A percentile compares a stretch with the other conserved stretches of the same genome.
Evolutionary conservation across 2,329 filamentous ascomycete species (phyloP).

Genomic region (Mycosphaerella sp.): DNA sequence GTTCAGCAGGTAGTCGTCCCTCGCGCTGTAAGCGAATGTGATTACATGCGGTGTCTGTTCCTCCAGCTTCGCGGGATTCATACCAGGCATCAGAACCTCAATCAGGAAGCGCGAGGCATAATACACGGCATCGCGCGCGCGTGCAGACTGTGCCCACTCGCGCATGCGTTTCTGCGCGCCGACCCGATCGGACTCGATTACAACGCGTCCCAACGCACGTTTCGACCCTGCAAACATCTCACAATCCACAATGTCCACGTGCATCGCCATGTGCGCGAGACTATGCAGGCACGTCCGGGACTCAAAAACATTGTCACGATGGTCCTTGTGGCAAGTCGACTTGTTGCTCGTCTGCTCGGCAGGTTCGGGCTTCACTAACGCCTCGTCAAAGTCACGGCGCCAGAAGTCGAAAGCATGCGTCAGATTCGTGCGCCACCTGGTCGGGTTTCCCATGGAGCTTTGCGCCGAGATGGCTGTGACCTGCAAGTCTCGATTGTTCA

Average conservation of each 20-base stretch:
- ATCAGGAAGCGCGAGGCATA: slow-evolving; percentile 85
- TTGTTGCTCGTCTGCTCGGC: slow-evolving; percentile 32
- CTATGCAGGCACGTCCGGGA: slow-evolving; percentile 85
- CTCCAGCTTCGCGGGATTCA: background rate
- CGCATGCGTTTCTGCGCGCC: slow-evolving; percentile 78
- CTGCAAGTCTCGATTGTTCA: slow-evolving; percentile 93
- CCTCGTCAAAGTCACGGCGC: slow-evolving; percentile 86
- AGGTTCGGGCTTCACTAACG: slow-evolving; percentile 46
- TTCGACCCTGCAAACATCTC: slow-evolving; percentile 91
- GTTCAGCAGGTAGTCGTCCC: slow-evolving; percentile 84
- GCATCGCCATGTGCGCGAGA: slow-evolving; percentile 94
- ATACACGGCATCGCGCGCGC: slow-evolving; percentile 83
- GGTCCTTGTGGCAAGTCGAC: slow-evolving; percentile 28
- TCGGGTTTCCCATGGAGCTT: slow-evolving; percentile 73
- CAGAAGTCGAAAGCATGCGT: slow-evolving; percentile 88
- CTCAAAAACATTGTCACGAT: slow-evolving; percentile 72
- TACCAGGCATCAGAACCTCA: slow-evolving; percentile 65
- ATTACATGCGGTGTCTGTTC: slow-evolving; percentile 29
- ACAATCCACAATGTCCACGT: slow-evolving; percentile 94
- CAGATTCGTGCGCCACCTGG: slow-evolving; percentile 83
- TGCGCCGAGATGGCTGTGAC: slow-evolving; percentile 78
- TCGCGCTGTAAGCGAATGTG: slow-evolving; percentile 61
- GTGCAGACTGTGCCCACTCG: slow-evolving; percentile 85
- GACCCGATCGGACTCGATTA: slow-evolving; percentile 73
- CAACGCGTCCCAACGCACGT: slow-evolving; percentile 74